These are phyloP conservation scores for Aphanocladium album DNA, from an alignment of 2,329 filamentous ascomycete genomes.

Conservation along the genomic window DNA sequence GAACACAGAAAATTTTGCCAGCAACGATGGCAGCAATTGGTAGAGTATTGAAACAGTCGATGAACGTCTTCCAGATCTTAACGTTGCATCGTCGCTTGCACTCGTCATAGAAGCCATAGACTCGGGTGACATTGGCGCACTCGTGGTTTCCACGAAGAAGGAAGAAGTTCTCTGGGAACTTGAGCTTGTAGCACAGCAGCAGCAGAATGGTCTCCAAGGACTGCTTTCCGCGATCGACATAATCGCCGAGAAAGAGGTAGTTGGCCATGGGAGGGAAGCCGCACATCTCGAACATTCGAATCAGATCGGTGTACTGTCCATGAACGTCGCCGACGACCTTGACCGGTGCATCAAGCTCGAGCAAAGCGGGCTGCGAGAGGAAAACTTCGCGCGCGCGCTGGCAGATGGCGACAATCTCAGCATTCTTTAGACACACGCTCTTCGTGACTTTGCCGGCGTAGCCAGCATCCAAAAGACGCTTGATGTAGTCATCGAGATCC, in stretches of 20 bases:
- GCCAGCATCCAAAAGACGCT: constrained; percentile 84
- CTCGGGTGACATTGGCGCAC: constrained; percentile 90
- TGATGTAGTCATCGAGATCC: constrained; percentile 96
- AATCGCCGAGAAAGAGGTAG: constrained; percentile 91
- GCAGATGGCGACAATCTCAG: constrained; percentile 93
- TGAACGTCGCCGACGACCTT: constrained; percentile 98
- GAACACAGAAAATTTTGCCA: constrained; percentile 96
- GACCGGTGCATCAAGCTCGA: constrained; percentile 90
- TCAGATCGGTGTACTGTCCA: constrained; percentile 92
- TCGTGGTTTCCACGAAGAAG: constrained; percentile 92
- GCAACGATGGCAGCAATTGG: constrained; percentile 96
- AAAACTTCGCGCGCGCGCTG: constrained; percentile 83
- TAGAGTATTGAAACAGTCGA: constrained; percentile 92
- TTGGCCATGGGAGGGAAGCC: constrained; percentile 90
- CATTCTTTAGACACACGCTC: constrained; percentile 94
- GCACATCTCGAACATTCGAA: constrained; percentile 98
- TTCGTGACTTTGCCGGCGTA: constrained; percentile 98
- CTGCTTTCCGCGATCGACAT: constrained; percentile 94
- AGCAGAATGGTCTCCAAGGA: constrained; percentile 91
- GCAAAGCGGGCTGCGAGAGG: constrained; percentile 81
- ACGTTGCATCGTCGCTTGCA: constrained; percentile 95
- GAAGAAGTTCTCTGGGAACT: constrained; percentile 97
- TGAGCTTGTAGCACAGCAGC: constrained; percentile 92
- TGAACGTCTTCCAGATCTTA: constrained; percentile 97
- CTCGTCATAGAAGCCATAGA: constrained; percentile 97